phyloP scores from a whole-genome alignment of 306 rosid genomes.

The Lupinus albus region DNA sequence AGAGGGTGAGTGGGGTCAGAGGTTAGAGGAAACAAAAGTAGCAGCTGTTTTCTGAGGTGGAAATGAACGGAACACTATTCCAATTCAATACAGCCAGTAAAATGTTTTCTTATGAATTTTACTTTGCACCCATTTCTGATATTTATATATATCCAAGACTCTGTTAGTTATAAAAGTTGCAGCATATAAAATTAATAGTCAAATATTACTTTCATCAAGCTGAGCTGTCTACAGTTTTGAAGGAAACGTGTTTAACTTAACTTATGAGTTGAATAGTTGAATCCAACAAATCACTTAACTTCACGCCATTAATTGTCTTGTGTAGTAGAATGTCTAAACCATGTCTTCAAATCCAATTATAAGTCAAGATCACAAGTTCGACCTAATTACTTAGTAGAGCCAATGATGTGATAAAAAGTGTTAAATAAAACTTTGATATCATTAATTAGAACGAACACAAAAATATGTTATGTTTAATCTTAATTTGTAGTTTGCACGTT shows the following conservation, averaged over 20 bases:
- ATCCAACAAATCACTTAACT: conserved; percentile 11
- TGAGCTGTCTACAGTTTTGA: conserved; percentile 20
- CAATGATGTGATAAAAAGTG: too few species aligned
- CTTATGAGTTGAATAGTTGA: conserved; percentile 1
- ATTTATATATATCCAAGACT: too few species aligned
- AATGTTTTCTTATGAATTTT: too few species aligned
- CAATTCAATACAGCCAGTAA: too few species aligned
- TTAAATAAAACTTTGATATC: too few species aligned
- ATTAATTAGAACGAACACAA: too few species aligned
- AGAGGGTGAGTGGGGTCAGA: conserved; percentile 16
- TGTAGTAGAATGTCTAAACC: background rate
- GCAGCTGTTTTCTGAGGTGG: too few species aligned
- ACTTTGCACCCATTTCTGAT: too few species aligned
- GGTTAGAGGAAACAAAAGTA: conserved; percentile 3
- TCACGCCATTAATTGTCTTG: background rate
- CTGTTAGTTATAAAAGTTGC: background rate
- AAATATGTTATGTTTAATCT: too few species aligned
- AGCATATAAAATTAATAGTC: background rate
- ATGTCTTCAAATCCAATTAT: conserved; percentile 14
- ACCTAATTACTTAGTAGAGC: background rate
- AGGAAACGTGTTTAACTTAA: conserved; percentile 36
- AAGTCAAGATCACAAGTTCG: conserved; percentile 27
- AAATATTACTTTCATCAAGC: background rate
- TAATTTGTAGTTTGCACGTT: too few species aligned
- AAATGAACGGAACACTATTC: too few species aligned